These are phyloP conservation scores for Cladorrhinum sp. DNA, from an alignment of 2,329 filamentous ascomycete genomes.

Conservation along the genomic window DNA sequence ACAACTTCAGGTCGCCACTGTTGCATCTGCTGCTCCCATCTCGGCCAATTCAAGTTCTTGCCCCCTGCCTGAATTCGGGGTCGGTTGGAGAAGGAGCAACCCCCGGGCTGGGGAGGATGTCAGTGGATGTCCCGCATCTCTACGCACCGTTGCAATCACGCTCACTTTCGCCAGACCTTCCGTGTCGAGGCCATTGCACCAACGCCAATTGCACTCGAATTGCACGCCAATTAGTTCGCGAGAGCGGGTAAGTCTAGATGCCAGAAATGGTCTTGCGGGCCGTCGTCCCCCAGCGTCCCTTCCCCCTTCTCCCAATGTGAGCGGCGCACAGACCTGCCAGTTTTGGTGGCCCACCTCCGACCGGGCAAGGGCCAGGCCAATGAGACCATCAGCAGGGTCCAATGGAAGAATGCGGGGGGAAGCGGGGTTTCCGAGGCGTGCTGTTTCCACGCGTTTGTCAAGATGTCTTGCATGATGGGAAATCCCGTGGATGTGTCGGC, in stretches of 20 bases:
- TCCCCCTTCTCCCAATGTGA: not conserved
- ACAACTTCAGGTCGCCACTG: not conserved
- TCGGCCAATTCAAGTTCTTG: not conserved
- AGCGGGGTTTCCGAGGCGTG: not conserved
- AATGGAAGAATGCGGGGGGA: not conserved
- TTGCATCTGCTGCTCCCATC: not conserved
- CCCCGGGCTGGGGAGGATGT: no score
- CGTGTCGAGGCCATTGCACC: not conserved
- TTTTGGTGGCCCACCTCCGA: conserved; percentile 1
- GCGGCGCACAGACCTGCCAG: conserved; percentile 2
- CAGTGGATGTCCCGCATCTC: not conserved
- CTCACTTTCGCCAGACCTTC: not conserved
- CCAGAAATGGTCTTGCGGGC: not conserved
- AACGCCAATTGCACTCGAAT: not conserved
- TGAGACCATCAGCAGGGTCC: not conserved
- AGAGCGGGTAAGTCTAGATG: conserved; percentile 1
- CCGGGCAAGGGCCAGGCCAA: not conserved
- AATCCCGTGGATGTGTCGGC: not conserved
- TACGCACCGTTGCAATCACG: not conserved
- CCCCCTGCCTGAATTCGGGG: not conserved
- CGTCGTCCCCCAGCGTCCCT: not conserved
- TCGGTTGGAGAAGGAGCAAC: not conserved
- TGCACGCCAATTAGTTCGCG: not conserved
- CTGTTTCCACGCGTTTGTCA: not conserved
- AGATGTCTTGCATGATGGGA: not conserved